Base-by-base conservation (phyloP, 352 stramenopile genomes). In the Pythium pyrilobum region DNA sequence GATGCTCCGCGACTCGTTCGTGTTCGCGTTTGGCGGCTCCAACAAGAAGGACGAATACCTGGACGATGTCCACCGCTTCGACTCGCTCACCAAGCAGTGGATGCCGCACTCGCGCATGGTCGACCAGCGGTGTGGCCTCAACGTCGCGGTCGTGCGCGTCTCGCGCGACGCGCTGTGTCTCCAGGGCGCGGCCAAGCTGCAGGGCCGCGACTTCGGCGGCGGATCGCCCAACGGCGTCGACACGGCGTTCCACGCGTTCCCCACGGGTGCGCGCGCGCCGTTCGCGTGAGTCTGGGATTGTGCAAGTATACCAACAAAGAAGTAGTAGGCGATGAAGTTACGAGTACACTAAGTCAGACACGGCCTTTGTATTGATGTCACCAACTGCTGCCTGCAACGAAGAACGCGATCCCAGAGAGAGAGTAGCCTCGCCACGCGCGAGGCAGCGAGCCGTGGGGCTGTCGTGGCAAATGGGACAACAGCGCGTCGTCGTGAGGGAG, bases 31-130 rank as follows among this genome's bases (percentile, higher is more conserved):
- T 7, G 80, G 80, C 2, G 80, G 80, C n/a, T 87, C 80, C 25
- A 87, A 86, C 59, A 83, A 85, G 50, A 85, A 86, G 37, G 79
- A 90, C 53, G 77, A 86, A 55, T 86, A 88, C 41, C 38, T 88
- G 42, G 72, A 85, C 43, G 66, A 72, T 9, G 80, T 90, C 11
- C 75, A 86, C 31, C 71, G 77, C 5, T 90, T 77, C 38, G 80
- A 90, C 39, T 59, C 72, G 20, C 57, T 90, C 3, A 87, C 74
- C 2, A 73, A 81, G 42, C 54, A 75, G 29, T 90, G 80, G 80
- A 75, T 63, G 21, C 46, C 70, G 10, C 71, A 88, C 38, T 85
- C 77, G 13, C 70, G 65, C 18, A 86, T 89, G 75, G 58, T 67
- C 32, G 62, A 66, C 5, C 78, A 86, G 39, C 75, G 78, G 7